Evolutionary conservation across 2,329 filamentous ascomycete genomes (phyloP).

Genomic region (Fusarium tricinctum): DNA sequence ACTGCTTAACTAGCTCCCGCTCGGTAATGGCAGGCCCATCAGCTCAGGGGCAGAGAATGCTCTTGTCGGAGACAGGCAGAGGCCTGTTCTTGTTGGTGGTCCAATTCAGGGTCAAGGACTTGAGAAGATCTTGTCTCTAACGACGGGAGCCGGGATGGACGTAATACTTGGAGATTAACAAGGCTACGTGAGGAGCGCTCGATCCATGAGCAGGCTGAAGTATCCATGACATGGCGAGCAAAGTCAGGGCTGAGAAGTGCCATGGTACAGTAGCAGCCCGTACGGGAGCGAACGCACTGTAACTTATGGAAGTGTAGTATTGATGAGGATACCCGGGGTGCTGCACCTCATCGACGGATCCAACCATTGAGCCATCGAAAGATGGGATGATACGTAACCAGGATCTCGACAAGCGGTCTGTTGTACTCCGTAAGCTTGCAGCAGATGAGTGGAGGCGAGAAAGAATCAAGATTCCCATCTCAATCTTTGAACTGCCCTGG

Average conservation of each 20-base stretch:
- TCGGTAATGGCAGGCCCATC: conserved; percentile 11
- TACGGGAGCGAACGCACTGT: conserved; percentile 40
- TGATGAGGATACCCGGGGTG: conserved; percentile 33
- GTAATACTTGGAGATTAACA: conserved; percentile 39
- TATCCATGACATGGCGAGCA: conserved; percentile 24
- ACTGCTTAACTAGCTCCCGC: conserved; percentile 11
- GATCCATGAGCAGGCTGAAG: conserved; percentile 25
- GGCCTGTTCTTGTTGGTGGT: conserved; percentile 14
- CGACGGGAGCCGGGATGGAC: conserved; percentile 35
- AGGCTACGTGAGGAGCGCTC: conserved; percentile 19
- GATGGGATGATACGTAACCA: conserved; percentile 36
- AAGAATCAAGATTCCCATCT: conserved; percentile 19
- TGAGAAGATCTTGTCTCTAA: conserved; percentile 44
- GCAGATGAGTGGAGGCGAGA: conserved; percentile 18
- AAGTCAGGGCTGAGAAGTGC: conserved; percentile 35
- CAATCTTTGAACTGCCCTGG: conserved; percentile 13
- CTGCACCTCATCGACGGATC: conserved; percentile 20
- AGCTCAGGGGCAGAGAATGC: conserved; percentile 14
- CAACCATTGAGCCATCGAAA: conserved; percentile 26
- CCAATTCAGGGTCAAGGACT: conserved; percentile 28
- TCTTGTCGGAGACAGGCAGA: conserved; percentile 21
- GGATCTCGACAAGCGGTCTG: conserved; percentile 37
- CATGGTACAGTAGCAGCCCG: conserved; percentile 37
- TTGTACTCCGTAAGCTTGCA: neutral
- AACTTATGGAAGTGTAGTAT: conserved; percentile 31